Evolutionary conservation across 2,329 filamentous ascomycete species (phyloP), one percentile per base, ranked within the genome.

Genomic region (Geoglossum cookeanum): DNA sequence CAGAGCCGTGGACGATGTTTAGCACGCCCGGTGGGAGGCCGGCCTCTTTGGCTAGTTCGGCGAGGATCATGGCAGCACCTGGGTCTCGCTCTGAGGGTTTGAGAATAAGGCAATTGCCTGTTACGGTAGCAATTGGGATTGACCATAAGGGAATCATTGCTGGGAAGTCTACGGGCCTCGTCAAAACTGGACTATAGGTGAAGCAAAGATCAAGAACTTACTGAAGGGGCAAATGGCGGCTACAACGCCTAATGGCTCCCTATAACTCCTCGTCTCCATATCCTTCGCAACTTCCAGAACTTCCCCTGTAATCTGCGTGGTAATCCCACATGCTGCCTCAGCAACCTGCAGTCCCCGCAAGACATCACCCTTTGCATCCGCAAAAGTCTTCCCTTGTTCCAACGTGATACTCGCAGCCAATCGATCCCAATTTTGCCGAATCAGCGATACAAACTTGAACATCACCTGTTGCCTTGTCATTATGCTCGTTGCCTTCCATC

Each of bases 71-170:
- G 65, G 83, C 81, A 8, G 86, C 86, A 60, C 87, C 87, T 7
- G 87, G 87, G 65, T 91, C 87, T 59, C 87, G 81, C 74, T 94
- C 87, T 0, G 87, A 91, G 8, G 87, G 87, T 77, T 94, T 94
- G 64, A 94, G 75, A 63, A 94, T 80, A 59, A 89, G 75, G 13
- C 85, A 90, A 74, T 94, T 94, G 56, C 87, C 87, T 17, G 85
- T 88, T 32, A 90, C 79, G 48, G 86, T 87, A 52, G 87, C 87
- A 64, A 92, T 85, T 44, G 87, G 87, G 60, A 94, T 89, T 60
- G 80, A 88, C 87, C 87, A 94, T n/a, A 94, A 77, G 3, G 87
- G 87, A 68, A 94, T 92, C 87, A 94, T 94, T 64, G 87, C 87
- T 48, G 87, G 87, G 72, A 92, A 92, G 75, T 92, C 83, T 87